These are phyloP conservation scores for Millerozyma acaciae DNA, from an alignment of 805 yeast genomes.

Conservation along the genomic window DNA sequence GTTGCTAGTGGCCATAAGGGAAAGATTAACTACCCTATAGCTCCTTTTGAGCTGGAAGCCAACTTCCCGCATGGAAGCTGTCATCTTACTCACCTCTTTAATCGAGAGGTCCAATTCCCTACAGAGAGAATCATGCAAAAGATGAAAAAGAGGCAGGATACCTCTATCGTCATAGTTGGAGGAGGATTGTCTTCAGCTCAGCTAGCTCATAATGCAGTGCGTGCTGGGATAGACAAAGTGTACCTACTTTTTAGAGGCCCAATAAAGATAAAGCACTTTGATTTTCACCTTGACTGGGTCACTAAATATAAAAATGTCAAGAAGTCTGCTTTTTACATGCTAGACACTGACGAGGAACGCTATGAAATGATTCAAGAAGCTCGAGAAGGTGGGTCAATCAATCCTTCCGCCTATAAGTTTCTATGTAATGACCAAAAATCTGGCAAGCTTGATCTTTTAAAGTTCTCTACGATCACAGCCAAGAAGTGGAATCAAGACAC, in stretches of 20 bases:
- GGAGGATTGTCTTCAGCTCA: conserved; percentile 48
- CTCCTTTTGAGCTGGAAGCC: conserved; percentile 12
- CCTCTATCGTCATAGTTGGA: conserved; percentile 36
- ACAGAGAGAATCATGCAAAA: conserved; percentile 14
- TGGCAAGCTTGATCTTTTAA: conserved; percentile 28
- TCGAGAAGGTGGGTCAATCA: conserved; percentile 44
- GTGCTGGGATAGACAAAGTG: conserved; percentile 26
- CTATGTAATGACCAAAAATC: conserved; percentile 24
- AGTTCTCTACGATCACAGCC: conserved; percentile 22
- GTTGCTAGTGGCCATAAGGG: conserved; percentile 37
- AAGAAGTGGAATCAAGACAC: conserved; percentile 22
- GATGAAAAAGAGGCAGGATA: conserved; percentile 7
- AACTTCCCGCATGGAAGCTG: conserved; percentile 24
- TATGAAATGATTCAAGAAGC: conserved; percentile 38
- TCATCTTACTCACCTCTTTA: conserved; percentile 35
- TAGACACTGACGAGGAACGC: conserved; percentile 41
- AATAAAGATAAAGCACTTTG: conserved; percentile 43
- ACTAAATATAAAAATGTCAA: conserved; percentile 45
- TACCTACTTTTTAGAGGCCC: conserved; percentile 33
- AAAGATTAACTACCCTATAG: conserved; percentile 28
- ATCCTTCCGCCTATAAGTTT: conserved; percentile 39
- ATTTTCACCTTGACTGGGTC: conserved; percentile 47
- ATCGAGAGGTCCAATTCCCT: conserved; percentile 19
- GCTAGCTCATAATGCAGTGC: conserved; percentile 35
- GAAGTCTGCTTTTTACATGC: conserved; percentile 41